Base-by-base conservation (phyloP, 192 early-diverging fungal species). In the Chytriomyces sp. region DNA sequence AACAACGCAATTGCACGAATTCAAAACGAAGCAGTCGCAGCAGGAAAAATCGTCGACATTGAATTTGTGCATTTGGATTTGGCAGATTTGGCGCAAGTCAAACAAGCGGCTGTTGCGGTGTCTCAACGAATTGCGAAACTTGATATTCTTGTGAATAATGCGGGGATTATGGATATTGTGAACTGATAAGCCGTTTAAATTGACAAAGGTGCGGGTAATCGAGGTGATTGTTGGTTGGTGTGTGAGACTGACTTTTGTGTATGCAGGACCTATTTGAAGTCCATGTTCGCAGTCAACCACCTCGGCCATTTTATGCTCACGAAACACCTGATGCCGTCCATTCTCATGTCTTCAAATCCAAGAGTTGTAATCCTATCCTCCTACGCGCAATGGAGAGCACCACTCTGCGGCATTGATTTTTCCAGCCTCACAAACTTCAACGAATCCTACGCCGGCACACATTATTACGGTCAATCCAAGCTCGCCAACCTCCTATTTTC, bases 281-380 rank as follows among this genome's bases (percentile, higher is more conserved):
- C 53, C 16, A 85, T 87, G 49, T 86, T 86, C 70, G 85, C 67
- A 5, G 79, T 81, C 44, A 86, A 86, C 69, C 85, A 86, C 69
- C 50, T 86, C 9, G 85, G 86, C 35, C 86, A 87, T 48, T 85
- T 86, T 57, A 76, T 85, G 16, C 77, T 87, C 44, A 82, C 79
- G 6, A 82, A 45, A 20, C 43, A 60, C 10, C 45, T 79, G 24
- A 28, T 79, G 18, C 64, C 78, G 44, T 69, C 68, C 13, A 47
- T 50, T 35, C 23, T 28, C 5, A 64, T 77, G n/a, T 59, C 65
- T 2, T 26, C 61, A 4, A 46, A 63, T 11, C 62, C 62, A 11
- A 18, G 62, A 16, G 62, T 64, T 64, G 62, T 64, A 26, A 26
- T 64, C 10, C 10, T 64, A 6, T 24, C 62, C 62, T 64, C 62